Conservation (phyloP, 768 basidiomycete genomes). For the Amanita inopinata region DNA sequence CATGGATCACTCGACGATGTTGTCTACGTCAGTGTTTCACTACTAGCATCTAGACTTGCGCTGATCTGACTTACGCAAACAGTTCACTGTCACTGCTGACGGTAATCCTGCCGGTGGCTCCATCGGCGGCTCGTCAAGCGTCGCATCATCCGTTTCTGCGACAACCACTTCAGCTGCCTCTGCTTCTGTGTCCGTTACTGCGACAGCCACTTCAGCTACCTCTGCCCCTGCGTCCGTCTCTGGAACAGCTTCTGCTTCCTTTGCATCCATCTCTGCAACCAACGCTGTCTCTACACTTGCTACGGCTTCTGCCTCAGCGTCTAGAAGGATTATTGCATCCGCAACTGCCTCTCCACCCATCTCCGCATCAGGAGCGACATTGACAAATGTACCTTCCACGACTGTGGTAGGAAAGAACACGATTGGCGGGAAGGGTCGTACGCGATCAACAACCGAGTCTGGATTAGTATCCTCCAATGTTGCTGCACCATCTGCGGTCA, state of each 20-base stretch:
- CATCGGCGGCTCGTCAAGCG: conserved; percentile 14
- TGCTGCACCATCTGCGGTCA: background rate
- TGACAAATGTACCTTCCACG: conserved; percentile 1
- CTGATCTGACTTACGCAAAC: conserved; percentile 6
- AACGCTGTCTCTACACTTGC: conserved; percentile 10
- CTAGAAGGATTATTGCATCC: background rate
- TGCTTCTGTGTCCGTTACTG: conserved; percentile 11
- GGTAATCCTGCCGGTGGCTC: conserved; percentile 17
- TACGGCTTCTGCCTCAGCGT: conserved; percentile 7
- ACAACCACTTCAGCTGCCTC: conserved; percentile 11
- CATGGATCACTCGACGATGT: conserved; percentile 40
- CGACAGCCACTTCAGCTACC: conserved; percentile 12
- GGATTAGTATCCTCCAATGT: too few species aligned
- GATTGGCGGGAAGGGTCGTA: background rate
- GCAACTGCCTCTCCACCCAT: background rate
- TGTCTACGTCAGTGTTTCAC: conserved; percentile 28
- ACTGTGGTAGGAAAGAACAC: conserved; percentile 6
- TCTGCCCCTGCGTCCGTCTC: conserved; percentile 12
- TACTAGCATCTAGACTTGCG: too few species aligned
- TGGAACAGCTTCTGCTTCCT: conserved; percentile 10
- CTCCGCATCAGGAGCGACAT: conserved; percentile 2
- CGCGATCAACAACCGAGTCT: too few species aligned
- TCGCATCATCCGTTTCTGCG: conserved; percentile 9
- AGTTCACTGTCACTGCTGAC: conserved; percentile 27
- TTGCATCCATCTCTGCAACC: conserved; percentile 9